Conservation (phyloP, 805 yeast species). For the Pichia paraexigua region DNA sequence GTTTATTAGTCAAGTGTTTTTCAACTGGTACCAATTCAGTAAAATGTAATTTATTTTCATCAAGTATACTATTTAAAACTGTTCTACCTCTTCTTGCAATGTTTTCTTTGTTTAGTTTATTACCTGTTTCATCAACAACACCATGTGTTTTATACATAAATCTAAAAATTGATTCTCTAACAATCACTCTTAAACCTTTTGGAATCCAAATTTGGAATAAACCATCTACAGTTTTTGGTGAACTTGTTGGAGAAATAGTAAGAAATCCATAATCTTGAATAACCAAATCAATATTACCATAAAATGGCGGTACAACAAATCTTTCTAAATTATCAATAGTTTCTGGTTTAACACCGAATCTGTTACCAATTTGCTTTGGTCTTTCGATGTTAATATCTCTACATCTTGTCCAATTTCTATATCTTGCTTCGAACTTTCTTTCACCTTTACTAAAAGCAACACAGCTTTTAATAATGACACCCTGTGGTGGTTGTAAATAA, state of each 20-base stretch:
- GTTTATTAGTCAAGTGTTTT: conserved; percentile 7
- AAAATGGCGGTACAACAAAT: conserved; percentile 62
- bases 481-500: conserved; percentile 46
- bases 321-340: conserved; percentile 30
- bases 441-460: conserved; percentile 27
- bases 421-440: conserved; percentile 33
- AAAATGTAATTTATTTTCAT: conserved; percentile 16
- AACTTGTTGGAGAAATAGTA: conserved; percentile 53
- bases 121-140: conserved; percentile 12
- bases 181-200: conserved; percentile 41
- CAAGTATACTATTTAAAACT: conserved; percentile 11
- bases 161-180: conserved; percentile 32
- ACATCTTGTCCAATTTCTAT: conserved; percentile 28
- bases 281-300: conserved; percentile 58
- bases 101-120: conserved; percentile 12
- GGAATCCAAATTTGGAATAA: conserved; percentile 49
- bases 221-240: conserved; percentile 16
- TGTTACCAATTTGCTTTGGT: conserved; percentile 19
- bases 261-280: conserved; percentile 58
- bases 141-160: conserved; percentile 21
- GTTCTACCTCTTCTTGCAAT: conserved; percentile 9
- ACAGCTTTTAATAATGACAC: conserved; percentile 40
- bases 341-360: conserved; percentile 16
- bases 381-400: conserved; percentile 18
- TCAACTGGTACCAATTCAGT: conserved; percentile 18